Evolutionary conservation across 2,329 filamentous ascomycete genomes (phyloP), one percentile per base, ranked within the genome.

Genomic region (Trichophyton rubrum): DNA sequence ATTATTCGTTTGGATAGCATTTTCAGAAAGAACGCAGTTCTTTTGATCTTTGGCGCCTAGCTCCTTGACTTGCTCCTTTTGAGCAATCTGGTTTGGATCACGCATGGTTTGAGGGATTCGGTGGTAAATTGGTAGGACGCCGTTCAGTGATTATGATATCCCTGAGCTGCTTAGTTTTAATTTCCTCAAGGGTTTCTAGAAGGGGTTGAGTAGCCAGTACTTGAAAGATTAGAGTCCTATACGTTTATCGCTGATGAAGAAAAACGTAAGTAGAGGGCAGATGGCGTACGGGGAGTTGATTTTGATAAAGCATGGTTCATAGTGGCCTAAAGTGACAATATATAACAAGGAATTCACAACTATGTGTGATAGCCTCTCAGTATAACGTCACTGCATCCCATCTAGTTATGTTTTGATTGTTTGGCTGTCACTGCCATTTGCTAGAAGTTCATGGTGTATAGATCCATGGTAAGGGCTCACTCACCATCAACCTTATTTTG

Each of bases 401-500:
- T n/a, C 15, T 43, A 43, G 27, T n/a, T 22, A 17, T 53, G 20
- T 53, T 27, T n/a, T 53, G 24, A 15, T 53, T 13, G 27, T 53
- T 15, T 53, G 22, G 22, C 11, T 13, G 22, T 24, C 17, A 51
- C 22, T 33, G 49, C 40, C 40, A 43, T 20, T 43, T 43, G 40
- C n/a, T 53, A 30, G 22, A 11, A 24, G 27, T 53, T 27, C 5
- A n/a, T 30, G 4, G 22, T 20, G 30, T 33, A 53, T 30, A 53
- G 24, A 30, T 30, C 49, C 49, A 53, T 53, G 22, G 24, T 53
- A 53, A 27, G 11, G 49, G 49, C 27, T 57, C 33, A 57, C n/a
- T 57, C n/a, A 57, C 33, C 7, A 40, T n/a, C 55, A 57, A 57
- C 17, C 38, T 40, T 57, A 57, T 40, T 57, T 43, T 57, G 5